phyloP scores from a whole-genome alignment of 306 rosid genomes.

The Malus sylvestris region DNA sequence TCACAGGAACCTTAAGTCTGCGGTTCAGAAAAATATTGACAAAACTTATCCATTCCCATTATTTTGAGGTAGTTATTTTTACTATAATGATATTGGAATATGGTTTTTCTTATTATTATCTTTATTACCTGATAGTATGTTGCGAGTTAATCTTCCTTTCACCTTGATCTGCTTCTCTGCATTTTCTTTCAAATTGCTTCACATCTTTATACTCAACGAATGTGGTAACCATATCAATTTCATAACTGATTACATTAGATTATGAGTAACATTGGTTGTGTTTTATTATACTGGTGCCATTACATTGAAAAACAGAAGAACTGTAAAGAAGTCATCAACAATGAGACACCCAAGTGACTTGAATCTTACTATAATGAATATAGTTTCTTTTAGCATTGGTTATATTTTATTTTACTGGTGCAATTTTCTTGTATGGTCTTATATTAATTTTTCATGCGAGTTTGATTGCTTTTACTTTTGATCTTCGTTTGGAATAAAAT shows the following conservation, averaged over 20 bases:
- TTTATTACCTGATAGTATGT: neutral
- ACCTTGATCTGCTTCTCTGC: neutral
- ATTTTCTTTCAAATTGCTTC: neutral
- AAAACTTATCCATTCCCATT: conserved; percentile 78
- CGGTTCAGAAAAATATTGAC: conserved; percentile 94
- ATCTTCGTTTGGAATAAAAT: neutral
- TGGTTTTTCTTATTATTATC: neutral
- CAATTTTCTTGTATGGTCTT: neutral
- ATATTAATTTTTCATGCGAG: neutral
- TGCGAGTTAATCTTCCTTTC: neutral
- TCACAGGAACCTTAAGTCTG: conserved; percentile 87
- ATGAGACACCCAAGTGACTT: neutral
- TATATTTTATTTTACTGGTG: neutral
- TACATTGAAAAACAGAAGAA: neutral
- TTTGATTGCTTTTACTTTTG: neutral
- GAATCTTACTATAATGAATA: neutral
- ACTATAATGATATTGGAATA: conserved; percentile 1
- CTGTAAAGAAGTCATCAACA: neutral
- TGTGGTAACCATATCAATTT: neutral
- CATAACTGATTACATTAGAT: neutral
- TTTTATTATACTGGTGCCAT: neutral
- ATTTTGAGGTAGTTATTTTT: conserved; percentile 71
- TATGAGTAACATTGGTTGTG: neutral
- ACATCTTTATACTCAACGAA: neutral
- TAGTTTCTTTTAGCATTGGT: no score